Conservation (phyloP, 345 rosid species). For the Pseudoturritis turrita region DNA sequence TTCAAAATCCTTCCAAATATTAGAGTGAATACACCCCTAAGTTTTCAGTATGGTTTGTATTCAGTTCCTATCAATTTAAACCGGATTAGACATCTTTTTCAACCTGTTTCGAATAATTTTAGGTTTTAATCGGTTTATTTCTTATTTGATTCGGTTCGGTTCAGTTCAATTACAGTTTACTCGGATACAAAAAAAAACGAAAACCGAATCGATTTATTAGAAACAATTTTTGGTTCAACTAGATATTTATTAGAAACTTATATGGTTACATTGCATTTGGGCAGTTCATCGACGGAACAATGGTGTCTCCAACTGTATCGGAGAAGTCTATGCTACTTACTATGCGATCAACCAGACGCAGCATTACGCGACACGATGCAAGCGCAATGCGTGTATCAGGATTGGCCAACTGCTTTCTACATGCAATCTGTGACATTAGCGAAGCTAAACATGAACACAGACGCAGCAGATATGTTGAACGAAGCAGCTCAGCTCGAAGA, state of each 20-base stretch:
- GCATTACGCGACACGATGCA: conserved; percentile 97
- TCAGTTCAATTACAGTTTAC: no score
- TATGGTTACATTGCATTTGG: not conserved
- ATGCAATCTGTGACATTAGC: conserved; percentile 97
- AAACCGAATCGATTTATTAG: no score
- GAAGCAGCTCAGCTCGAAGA: conserved; percentile 86
- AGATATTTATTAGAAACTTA: not conserved
- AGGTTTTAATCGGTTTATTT: no score
- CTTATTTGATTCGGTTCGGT: no score
- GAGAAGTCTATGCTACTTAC: conserved; percentile 83
- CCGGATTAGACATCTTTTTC: no score
- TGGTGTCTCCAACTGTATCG: conserved; percentile 90
- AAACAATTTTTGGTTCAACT: not conserved
- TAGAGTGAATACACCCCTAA: no score
- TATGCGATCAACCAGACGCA: conserved; percentile 81
- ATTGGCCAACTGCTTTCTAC: conserved; percentile 94
- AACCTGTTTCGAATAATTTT: no score
- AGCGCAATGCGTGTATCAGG: conserved; percentile 78
- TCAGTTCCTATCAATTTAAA: no score
- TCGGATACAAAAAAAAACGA: no score
- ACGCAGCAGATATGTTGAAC: conserved; percentile 90
- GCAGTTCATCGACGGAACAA: conserved; percentile 87
- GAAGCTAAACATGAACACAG: conserved; percentile 90
- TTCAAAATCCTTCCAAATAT: no score
- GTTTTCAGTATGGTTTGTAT: no score